Evolutionary conservation across 345 rosid species (phyloP), one percentile per base, ranked within the genome.

Genomic region (Pistacia atlantica): DNA sequence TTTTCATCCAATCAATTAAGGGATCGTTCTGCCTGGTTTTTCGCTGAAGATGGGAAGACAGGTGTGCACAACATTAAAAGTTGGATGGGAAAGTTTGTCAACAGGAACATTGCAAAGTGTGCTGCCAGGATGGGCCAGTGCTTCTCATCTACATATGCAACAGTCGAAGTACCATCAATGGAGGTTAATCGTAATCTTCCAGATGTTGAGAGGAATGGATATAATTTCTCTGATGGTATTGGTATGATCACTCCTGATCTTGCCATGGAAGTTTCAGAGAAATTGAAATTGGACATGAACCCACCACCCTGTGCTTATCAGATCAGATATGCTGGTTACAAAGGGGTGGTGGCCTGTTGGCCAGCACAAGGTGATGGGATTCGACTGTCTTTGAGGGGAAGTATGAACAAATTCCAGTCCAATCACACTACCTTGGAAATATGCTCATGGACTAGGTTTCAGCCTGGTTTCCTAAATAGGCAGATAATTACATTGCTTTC

Each of bases 81-180:
- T 49, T 93, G 99, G 99, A 95, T 91, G 98, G 98, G 99, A 64
- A 90, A 78, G 89, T 95, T 95, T 74, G 72, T 3, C 7, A 75
- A 86, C 74, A 83, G 18, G 77, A 93, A 89, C 71, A 78, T 92
- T 73, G 97, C 97, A 33, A 95, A 88, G 81, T 91, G 98, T 83
- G 98, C 99, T 74, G 98, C 93, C 38, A 86, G 94, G 89, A 95
- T 93, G 98, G 99, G 99, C 35, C 90, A 80, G 68, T 95, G 98
- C 84, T 95, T 93, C 85, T 95, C 99, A 45, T 95, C 99, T n/a
- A 91, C 98, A 28, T 93, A 93, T 82, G 91, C 98, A 9, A 87
- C 92, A 33, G 90, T 93, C 57, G 96, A 90, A 73, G 94, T 91
- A 79, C 90, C 92, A 77, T 66, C 66, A 76, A 2, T 11, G 1